These are phyloP conservation scores for Chaetomium fimeti DNA, from an alignment of 495 filamentous ascomycete genomes.

Conservation along the genomic window DNA sequence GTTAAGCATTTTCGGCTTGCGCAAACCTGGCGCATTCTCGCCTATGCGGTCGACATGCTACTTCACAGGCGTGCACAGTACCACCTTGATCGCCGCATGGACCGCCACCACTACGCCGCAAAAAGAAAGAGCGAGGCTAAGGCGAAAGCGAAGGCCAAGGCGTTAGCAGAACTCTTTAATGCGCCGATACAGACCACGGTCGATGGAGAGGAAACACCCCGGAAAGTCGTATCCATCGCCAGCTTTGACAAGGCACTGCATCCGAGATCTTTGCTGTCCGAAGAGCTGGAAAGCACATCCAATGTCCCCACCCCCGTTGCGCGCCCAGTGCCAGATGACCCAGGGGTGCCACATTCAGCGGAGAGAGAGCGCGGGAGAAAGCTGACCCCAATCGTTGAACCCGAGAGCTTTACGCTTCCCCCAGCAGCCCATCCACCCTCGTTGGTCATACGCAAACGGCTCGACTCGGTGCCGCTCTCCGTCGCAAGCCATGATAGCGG, in stretches of 20 bases:
- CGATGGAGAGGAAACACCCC: slow-evolving; percentile 41
- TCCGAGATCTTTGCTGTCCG: slow-evolving; percentile 41
- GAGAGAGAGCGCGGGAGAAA: slow-evolving; percentile 34
- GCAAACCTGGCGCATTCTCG: slow-evolving; percentile 73
- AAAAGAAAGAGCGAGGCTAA: slow-evolving; percentile 35
- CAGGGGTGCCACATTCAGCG: slow-evolving; percentile 23
- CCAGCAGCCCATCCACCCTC: slow-evolving; percentile 36
- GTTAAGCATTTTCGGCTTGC: slow-evolving; percentile 61
- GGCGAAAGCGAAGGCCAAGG: slow-evolving; percentile 11
- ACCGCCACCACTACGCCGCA: slow-evolving; percentile 23
- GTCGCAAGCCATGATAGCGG: slow-evolving; percentile 43
- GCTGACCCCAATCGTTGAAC: slow-evolving; percentile 44
- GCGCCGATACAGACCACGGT: slow-evolving; percentile 11
- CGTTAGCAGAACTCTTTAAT: slow-evolving; percentile 15
- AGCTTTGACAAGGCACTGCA: slow-evolving; percentile 31
- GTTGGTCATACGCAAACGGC: slow-evolving; percentile 36
- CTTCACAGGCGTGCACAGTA: slow-evolving; percentile 58
- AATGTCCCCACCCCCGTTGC: slow-evolving; percentile 78
- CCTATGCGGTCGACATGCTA: slow-evolving; percentile 60
- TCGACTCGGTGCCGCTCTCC: slow-evolving; percentile 49
- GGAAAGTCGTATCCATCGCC: slow-evolving; percentile 36
- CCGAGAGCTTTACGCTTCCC: slow-evolving; percentile 45
- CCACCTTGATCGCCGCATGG: slow-evolving; percentile 48
- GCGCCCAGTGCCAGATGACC: slow-evolving; percentile 57
- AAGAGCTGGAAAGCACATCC: slow-evolving; percentile 68